Conservation (phyloP, 163 green algal genomes). For the Trebouxia gelatinosa region DNA sequence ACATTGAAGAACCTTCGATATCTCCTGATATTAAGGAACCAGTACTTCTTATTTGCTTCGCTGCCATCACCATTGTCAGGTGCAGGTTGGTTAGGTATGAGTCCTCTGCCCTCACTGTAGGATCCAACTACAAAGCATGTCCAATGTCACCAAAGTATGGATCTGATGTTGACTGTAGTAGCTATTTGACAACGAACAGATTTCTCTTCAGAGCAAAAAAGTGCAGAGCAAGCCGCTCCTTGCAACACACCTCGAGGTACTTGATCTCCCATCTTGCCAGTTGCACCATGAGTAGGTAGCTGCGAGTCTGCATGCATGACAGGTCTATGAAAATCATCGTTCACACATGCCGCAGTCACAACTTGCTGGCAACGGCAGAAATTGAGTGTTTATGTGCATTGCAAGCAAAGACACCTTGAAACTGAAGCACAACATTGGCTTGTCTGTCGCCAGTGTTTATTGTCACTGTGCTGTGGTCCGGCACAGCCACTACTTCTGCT, state of each 20-base stretch:
- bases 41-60: slow-evolving; percentile 53
- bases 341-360: too few relatives aligned
- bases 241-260: slow-evolving; percentile 12
- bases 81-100: not conserved
- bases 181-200: too few relatives aligned
- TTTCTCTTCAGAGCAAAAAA: not conserved
- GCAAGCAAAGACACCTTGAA: slow-evolving; percentile 24
- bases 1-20: slow-evolving; percentile 89
- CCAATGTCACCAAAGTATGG: too few relatives aligned
- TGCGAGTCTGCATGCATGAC: slow-evolving; percentile 39
- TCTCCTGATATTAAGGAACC: slow-evolving; percentile 71
- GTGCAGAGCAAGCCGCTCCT: not conserved
- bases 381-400: too few relatives aligned
- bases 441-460: slow-evolving; percentile 20
- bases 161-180: too few relatives aligned
- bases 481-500: slow-evolving; percentile 18
- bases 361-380: too few relatives aligned
- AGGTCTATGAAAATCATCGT: too few relatives aligned
- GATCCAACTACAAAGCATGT: slow-evolving; percentile 27
- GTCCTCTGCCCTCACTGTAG: slow-evolving; percentile 9
- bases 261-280: slow-evolving; percentile 38
- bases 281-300: slow-evolving; percentile 31
- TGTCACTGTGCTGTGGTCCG: slow-evolving; percentile 29
- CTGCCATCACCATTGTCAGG: slow-evolving; percentile 1
- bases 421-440: slow-evolving; percentile 29